A percentile compares a stretch with the other conserved stretches of the same genome.
These are phyloP conservation scores for Dendrostoma leiphaemia DNA, from an alignment of 2,329 filamentous ascomycete species.

Conservation along the genomic window DNA sequence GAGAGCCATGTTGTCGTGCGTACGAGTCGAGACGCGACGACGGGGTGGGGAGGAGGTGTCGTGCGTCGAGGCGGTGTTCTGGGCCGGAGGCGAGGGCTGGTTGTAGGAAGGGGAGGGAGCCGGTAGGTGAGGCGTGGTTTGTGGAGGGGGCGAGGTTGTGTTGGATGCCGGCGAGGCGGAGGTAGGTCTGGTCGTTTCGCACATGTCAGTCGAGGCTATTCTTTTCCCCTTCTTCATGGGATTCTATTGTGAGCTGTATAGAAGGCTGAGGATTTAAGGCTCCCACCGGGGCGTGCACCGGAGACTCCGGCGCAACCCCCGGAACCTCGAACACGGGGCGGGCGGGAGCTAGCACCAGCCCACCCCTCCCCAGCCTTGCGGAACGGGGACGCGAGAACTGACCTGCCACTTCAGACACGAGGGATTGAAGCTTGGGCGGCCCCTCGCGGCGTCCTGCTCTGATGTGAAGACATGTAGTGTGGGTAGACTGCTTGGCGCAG, in stretches of 20 bases:
- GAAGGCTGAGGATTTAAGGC: no score
- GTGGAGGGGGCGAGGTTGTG: constrained; percentile 71
- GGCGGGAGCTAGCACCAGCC: not conserved
- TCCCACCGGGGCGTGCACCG: no score
- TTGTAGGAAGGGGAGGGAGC: constrained; percentile 83
- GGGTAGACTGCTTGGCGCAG: constrained; percentile 39
- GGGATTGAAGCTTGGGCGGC: constrained; percentile 81
- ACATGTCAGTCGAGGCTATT: no score
- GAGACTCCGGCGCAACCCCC: no score
- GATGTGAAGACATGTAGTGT: constrained; percentile 77
- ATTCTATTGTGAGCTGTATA: no score
- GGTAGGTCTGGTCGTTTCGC: constrained; percentile 83
- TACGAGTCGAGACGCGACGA: constrained; percentile 16
- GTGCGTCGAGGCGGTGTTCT: constrained; percentile 31
- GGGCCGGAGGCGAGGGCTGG: constrained; percentile 35
- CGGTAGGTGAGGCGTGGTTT: constrained; percentile 90
- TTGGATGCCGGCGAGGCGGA: constrained; percentile 71
- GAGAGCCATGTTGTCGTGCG: constrained; percentile 10
- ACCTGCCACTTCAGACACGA: constrained; percentile 97
- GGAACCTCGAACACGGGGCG: constrained; percentile 3
- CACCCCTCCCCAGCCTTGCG: no score
- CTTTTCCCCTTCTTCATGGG: no score
- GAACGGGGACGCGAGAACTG: constrained; percentile 12
- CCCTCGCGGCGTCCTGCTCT: constrained; percentile 56
- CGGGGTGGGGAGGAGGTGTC: constrained; percentile 27